Evolutionary conservation across 495 filamentous ascomycete species (phyloP).

Genomic region (Trichocladium uniseriatum): DNA sequence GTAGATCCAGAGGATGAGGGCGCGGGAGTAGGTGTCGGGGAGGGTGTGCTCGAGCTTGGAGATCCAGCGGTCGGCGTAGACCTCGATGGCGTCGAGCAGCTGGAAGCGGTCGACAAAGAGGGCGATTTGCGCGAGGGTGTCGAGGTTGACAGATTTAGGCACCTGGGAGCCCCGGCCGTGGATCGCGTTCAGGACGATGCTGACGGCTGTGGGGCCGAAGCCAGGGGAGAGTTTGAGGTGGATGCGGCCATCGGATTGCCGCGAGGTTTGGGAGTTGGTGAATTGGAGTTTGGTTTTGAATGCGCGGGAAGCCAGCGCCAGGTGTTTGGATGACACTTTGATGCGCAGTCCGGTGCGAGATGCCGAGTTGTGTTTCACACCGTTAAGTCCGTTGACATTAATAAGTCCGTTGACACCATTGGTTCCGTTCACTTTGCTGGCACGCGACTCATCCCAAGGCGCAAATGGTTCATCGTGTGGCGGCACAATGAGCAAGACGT

Average conservation of each 20-base stretch:
- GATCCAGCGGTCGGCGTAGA: conserved; percentile 41
- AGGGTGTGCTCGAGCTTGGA: conserved; percentile 7
- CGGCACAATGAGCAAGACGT: conserved; percentile 23
- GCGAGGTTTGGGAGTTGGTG: conserved; percentile 10
- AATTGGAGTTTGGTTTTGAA: conserved; percentile 33
- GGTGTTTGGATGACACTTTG: conserved; percentile 45
- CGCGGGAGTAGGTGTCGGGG: conserved; percentile 7
- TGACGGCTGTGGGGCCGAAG: conserved; percentile 36
- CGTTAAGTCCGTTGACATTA: neutral
- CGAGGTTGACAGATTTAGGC: conserved; percentile 32
- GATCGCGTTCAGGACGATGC: conserved; percentile 42
- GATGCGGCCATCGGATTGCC: conserved; percentile 32
- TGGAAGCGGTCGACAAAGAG: conserved; percentile 44
- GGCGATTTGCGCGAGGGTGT: conserved; percentile 42
- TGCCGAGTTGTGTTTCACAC: neutral
- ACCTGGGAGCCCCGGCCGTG: conserved; percentile 38
- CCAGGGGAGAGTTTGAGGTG: conserved; percentile 29
- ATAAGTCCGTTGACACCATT: no score
- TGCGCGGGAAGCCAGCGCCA: conserved; percentile 38
- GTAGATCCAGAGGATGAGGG: conserved; percentile 23
- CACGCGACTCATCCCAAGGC: conserved; percentile 6
- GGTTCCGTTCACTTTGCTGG: no score
- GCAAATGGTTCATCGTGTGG: conserved; percentile 6
- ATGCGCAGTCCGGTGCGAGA: conserved; percentile 20
- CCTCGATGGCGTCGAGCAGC: conserved; percentile 34